Evolutionary conservation across 805 yeast species (phyloP), one percentile per base, ranked within the genome.

Genomic region (Candida berthetii): DNA sequence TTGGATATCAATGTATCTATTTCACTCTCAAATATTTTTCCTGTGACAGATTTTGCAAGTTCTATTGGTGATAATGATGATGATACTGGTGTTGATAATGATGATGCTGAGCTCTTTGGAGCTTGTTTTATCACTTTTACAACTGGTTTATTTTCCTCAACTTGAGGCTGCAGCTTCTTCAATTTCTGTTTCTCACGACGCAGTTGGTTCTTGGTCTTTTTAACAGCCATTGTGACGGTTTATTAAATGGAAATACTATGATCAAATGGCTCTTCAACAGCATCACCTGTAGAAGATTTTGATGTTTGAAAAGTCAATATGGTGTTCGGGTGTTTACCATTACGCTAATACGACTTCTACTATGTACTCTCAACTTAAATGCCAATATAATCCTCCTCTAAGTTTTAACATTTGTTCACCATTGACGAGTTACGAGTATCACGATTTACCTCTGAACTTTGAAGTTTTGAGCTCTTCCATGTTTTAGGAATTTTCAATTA

Each of bases 141-240:
- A n/a, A 38, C 16, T 4, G 31, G 28, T n/a, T 20, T 8, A 31
- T 41, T 32, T 32, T 35, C 31, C 20, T 37, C 37, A 13, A 19
- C 39, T 6, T 35, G 42, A 25, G 35, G 38, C 16, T 51, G 60
- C 20, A 51, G 44, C 19, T 48, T 48, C 40, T 48, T 48, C 42
- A 37, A 45, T 27, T 53, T 49, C n/a, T 20, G 44, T 40, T 39
- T 48, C 38, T 55, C 61, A 27, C 70, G 53, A 25, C 69, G 61
- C 37, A 63, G 46, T 44, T 64, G 68, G 38, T 65, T 65, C 51
- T 65, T 65, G 7, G 65, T 43, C 54, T 63, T 64, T 40, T 52
- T 48, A 38, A 35, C 44, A 9, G 29, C n/a, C 29, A 27, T 27
- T 8, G n/a, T 27, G 13, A 4, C 8, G 29, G n/a, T 27, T 27